These are phyloP conservation scores for Suhomyces sp. DNA, from an alignment of 805 yeast genomes.

Conservation along the genomic window DNA sequence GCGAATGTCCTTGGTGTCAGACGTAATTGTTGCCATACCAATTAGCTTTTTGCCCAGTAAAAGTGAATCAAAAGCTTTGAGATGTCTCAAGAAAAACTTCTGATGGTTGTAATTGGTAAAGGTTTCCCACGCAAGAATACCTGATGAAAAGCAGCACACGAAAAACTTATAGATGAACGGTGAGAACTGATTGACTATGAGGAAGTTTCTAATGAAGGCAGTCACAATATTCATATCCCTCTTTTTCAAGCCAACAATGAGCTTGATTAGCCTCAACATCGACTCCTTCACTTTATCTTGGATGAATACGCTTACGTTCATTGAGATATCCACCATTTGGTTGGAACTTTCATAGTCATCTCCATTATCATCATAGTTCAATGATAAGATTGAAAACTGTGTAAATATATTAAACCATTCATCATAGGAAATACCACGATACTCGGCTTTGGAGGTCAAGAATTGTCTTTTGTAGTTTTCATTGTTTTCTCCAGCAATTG, in stretches of 20 bases:
- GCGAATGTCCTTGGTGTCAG: constrained; percentile 42
- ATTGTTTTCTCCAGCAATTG: constrained; percentile 15
- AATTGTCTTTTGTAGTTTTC: constrained; percentile 27
- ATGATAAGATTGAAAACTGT: constrained; percentile 68
- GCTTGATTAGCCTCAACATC: constrained; percentile 59
- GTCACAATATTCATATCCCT: constrained; percentile 55
- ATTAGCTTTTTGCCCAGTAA: constrained; percentile 49
- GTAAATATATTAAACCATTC: constrained; percentile 85
- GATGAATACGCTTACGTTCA: constrained; percentile 72
- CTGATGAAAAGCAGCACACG: constrained; percentile 62
- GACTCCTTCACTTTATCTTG: constrained; percentile 60
- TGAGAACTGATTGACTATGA: constrained; percentile 73
- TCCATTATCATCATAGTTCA: constrained; percentile 49
- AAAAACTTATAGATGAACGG: constrained; percentile 65
- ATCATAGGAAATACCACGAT: constrained; percentile 73
- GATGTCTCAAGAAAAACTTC: constrained; percentile 82
- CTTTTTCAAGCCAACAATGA: constrained; percentile 51
- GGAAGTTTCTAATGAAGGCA: constrained; percentile 57
- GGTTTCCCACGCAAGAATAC: constrained; percentile 53
- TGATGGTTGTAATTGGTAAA: constrained; percentile 82
- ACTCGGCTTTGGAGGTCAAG: constrained; percentile 53
- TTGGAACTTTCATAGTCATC: constrained; percentile 50
- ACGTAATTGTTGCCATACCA: constrained; percentile 77
- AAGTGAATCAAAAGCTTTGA: constrained; percentile 82
- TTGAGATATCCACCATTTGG: constrained; percentile 66